Evolutionary conservation across 2,329 filamentous ascomycete species (phyloP), one percentile per base, ranked within the genome.

Genomic region (Huntiella savannae): DNA sequence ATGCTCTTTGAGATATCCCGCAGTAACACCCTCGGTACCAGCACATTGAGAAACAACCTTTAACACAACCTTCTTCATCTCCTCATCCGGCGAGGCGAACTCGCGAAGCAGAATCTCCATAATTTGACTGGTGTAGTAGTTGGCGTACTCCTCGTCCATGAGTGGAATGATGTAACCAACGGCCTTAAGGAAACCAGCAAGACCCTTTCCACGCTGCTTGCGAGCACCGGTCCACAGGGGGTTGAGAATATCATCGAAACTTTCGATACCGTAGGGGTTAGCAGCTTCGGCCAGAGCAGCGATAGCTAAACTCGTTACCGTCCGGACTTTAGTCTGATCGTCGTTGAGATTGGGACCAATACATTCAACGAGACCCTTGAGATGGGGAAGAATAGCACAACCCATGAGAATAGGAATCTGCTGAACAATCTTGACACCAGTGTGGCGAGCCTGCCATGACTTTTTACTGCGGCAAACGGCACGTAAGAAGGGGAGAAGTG

Each of bases 141-240:
- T 96, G 63, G 91, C 88, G 60, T 95, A 96, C 59, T 98, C 91
- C 63, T 98, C 91, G 64, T 98, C 91, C 91, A 98, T 98, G 45
- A 98, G 73, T 4, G 91, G 91, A 52, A 98, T 96, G 58, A 98
- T 94, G 60, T 91, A 96, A 19, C 91, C 91, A 38, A 98, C 88
- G 40, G 91, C 91, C 65, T 98, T 98, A 51, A 98, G 69, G 63
- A 95, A 98, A 11, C 86, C 88, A 17, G 91, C 88, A 39, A 98
- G 71, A 55, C 88, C 87, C 61, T 98, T 98, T 52, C 91, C 91
- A 58, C 91, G 79, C 63, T 98, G 91, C 64, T 95, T 95, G 52
- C 88, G 77, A 22, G 86, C 88, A 49, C 91, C 91, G 4, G 85
- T 95, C 91, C 91, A 98, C 0, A 98, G 71, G 3, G 91, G 91